Conservation (phyloP, 768 basidiomycete species). For the Lactarius indigo region DNA sequence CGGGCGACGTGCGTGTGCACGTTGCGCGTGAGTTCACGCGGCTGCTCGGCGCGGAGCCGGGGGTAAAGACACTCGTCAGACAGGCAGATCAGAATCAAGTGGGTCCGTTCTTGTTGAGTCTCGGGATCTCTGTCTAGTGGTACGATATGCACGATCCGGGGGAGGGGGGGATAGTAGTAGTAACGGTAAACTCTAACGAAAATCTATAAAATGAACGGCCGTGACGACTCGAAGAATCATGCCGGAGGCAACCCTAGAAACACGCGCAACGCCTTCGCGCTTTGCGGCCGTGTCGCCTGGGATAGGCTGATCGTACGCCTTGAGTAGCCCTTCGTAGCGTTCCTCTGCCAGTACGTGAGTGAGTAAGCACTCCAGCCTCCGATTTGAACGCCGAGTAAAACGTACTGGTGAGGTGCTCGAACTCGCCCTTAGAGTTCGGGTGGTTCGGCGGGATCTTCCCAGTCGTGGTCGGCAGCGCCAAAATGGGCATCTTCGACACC, state of each 20-base stretch:
- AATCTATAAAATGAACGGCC: not conserved
- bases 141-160: not conserved
- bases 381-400: not conserved
- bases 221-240: not conserved
- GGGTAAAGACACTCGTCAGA: slow-evolving; percentile 28
- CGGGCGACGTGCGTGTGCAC: slow-evolving; percentile 52
- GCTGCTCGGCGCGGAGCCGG: slow-evolving; percentile 21
- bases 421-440: slow-evolving; percentile 40
- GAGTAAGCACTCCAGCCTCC: not conserved
- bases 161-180: not conserved
- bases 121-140: slow-evolving; percentile 34
- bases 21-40: slow-evolving; percentile 42
- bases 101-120: slow-evolving; percentile 33
- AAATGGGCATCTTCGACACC: slow-evolving; percentile 34
- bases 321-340: slow-evolving; percentile 39
- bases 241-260: slow-evolving; percentile 32
- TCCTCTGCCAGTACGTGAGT: slow-evolving; percentile 34
- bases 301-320: slow-evolving; percentile 34
- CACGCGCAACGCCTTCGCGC: slow-evolving; percentile 37
- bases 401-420: slow-evolving; percentile 45
- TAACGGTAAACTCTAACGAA: not conserved
- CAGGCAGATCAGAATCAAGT: slow-evolving; percentile 27
- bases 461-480: slow-evolving; percentile 31
- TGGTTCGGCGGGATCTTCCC: slow-evolving; percentile 38
- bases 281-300: slow-evolving; percentile 42